These are phyloP conservation scores for Pisolithus sp. DNA, from an alignment of 768 basidiomycete genomes.

Conservation along the genomic window DNA sequence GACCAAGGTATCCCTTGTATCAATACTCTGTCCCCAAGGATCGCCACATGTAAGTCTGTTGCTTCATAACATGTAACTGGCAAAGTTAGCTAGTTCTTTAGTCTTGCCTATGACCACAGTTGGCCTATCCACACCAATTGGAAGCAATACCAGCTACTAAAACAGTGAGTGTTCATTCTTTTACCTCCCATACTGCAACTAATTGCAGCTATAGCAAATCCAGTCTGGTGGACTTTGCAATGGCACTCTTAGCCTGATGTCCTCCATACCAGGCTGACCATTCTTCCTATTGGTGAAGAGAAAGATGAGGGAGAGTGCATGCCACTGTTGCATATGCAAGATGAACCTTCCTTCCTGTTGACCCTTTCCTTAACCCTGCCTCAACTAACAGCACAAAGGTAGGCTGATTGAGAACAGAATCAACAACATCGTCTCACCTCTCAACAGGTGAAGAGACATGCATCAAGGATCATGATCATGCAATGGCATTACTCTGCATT, in stretches of 20 bases:
- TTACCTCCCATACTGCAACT: conserved; percentile 4
- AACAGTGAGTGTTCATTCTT: conserved; percentile 53
- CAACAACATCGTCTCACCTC: no score
- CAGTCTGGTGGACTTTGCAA: conserved; percentile 99
- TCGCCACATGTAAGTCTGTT: conserved; percentile 66
- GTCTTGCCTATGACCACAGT: conserved; percentile 95
- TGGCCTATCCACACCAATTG: conserved; percentile 98
- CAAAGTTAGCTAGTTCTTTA: conserved; percentile 20
- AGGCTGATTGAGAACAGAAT: no score
- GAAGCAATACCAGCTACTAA: conserved; percentile 93
- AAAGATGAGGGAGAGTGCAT: no score
- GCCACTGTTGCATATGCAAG: no score
- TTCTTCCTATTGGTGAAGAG: no score
- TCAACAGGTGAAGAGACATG: no score
- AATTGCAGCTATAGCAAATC: conserved; percentile 55
- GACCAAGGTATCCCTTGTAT: conserved; percentile 98
- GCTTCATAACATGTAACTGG: background rate
- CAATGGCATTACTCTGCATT: no score
- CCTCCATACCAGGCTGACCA: no score
- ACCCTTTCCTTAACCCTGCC: no score
- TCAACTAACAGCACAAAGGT: no score
- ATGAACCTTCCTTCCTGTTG: no score
- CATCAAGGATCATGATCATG: no score
- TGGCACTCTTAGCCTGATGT: conserved; percentile 95
- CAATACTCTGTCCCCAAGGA: conserved; percentile 98